Evolutionary conservation across 192 early-diverging fungal genomes (phyloP).

Genomic region (Diversispora epigaea): DNA sequence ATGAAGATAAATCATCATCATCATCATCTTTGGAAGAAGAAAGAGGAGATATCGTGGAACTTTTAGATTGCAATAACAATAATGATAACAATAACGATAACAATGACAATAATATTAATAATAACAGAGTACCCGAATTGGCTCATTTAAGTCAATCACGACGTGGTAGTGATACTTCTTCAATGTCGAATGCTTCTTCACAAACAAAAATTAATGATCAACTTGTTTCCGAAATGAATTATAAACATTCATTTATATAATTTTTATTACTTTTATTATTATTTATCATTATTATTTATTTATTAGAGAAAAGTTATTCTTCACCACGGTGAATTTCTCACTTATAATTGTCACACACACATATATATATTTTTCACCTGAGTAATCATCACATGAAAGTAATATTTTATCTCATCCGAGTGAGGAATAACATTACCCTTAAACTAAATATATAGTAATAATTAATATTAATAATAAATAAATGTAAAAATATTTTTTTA

Average conservation of each 20-base stretch:
- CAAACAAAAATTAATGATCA: conserved; percentile 24
- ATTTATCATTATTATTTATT: not conserved
- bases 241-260: conserved; percentile 19
- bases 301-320: no score
- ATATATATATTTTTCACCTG: no score
- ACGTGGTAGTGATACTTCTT: conserved; percentile 19
- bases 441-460: no score
- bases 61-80: not conserved
- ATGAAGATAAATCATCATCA: no score
- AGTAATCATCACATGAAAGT: no score
- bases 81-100: not conserved
- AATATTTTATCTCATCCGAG: no score
- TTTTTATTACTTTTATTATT: not conserved
- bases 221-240: not conserved
- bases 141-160: conserved; percentile 16
- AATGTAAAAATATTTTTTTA: no score
- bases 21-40: no score
- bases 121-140: not conserved
- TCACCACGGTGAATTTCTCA: no score
- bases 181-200: conserved; percentile 4
- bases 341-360: no score
- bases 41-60: not conserved
- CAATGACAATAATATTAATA: not conserved
- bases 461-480: no score
- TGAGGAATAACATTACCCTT: no score